These are phyloP conservation scores for Fusarium decemcellulare DNA, from an alignment of 2,329 filamentous ascomycete genomes.

Conservation along the genomic window DNA sequence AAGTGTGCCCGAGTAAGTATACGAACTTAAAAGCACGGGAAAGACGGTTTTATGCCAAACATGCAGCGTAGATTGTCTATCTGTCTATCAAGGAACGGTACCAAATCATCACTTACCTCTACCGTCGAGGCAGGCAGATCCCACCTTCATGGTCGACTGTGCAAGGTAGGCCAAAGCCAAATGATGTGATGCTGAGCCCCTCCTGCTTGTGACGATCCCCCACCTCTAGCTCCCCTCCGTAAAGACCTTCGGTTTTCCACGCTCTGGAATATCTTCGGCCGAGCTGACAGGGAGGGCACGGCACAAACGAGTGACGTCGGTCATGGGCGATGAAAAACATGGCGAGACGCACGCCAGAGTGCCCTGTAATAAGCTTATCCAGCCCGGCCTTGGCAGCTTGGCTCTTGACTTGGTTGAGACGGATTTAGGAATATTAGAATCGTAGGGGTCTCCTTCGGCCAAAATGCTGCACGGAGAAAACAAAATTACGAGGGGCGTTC, in stretches of 20 bases:
- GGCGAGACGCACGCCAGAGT: slow-evolving; percentile 4
- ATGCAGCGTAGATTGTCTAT: not conserved
- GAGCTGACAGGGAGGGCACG: not conserved
- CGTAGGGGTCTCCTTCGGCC: not conserved
- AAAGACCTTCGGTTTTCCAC: not conserved
- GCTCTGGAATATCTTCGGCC: not conserved
- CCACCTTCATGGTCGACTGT: not conserved
- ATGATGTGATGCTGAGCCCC: slow-evolving; percentile 22
- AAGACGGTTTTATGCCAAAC: too few species aligned
- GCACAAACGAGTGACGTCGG: slow-evolving; percentile 29
- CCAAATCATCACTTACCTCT: not conserved
- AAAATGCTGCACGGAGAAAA: not conserved
- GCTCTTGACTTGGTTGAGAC: not conserved
- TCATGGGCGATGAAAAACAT: slow-evolving; percentile 13
- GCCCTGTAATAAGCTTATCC: slow-evolving; percentile 41
- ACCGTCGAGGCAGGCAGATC: too few species aligned
- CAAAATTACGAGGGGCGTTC: not conserved
- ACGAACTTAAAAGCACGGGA: too few species aligned
- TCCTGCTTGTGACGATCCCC: slow-evolving; percentile 39
- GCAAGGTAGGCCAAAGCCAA: slow-evolving; percentile 20
- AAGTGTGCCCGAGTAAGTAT: too few species aligned
- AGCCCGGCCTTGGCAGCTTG: slow-evolving; percentile 17
- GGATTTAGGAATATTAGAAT: not conserved
- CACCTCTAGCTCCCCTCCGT: slow-evolving; percentile 28
- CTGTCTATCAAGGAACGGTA: not conserved